A percentile compares a stretch with the other conserved stretches of the same genome.
These are phyloP conservation scores for Metarhizium rileyi DNA, from an alignment of 2,329 filamentous ascomycete species.

Conservation along the genomic window DNA sequence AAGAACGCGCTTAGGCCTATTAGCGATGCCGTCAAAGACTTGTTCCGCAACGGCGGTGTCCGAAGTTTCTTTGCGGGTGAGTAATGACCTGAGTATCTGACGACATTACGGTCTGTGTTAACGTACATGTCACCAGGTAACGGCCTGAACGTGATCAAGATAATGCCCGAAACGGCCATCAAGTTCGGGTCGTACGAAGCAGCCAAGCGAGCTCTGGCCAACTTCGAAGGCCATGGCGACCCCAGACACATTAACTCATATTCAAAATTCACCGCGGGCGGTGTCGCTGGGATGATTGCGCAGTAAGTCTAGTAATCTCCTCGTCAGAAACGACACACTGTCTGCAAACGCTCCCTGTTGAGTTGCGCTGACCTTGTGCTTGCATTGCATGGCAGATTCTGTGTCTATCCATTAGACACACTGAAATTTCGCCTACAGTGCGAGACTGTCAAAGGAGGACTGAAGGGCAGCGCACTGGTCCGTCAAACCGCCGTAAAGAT, in stretches of 20 bases:
- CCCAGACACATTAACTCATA: conserved; percentile 67
- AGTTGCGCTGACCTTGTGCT: neutral
- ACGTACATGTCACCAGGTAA: conserved; percentile 54
- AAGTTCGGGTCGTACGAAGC: conserved; percentile 98
- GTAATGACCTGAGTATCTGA: conserved; percentile 16
- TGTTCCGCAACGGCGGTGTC: conserved; percentile 80
- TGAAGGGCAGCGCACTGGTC: conserved; percentile 75
- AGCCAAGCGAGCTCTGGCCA: conserved; percentile 77
- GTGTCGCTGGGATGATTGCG: conserved; percentile 85
- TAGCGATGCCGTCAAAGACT: conserved; percentile 59
- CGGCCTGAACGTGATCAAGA: conserved; percentile 90
- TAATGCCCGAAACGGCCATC: conserved; percentile 97
- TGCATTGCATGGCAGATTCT: conserved; percentile 46
- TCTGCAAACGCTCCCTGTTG: neutral
- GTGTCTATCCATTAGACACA: conserved; percentile 88
- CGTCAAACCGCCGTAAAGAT: conserved; percentile 77
- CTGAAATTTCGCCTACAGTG: conserved; percentile 82
- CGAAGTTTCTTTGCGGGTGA: conserved; percentile 87
- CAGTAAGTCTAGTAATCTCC: conserved; percentile 47
- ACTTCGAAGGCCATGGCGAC: conserved; percentile 80
- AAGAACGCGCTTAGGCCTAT: conserved; percentile 62
- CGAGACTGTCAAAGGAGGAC: conserved; percentile 78
- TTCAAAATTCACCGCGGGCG: conserved; percentile 86
- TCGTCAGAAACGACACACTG: conserved; percentile 2
- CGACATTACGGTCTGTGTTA: neutral